Evolutionary conservation across 2,329 filamentous ascomycete species (phyloP).

Genomic region (Ophiosphaerella narmari): DNA sequence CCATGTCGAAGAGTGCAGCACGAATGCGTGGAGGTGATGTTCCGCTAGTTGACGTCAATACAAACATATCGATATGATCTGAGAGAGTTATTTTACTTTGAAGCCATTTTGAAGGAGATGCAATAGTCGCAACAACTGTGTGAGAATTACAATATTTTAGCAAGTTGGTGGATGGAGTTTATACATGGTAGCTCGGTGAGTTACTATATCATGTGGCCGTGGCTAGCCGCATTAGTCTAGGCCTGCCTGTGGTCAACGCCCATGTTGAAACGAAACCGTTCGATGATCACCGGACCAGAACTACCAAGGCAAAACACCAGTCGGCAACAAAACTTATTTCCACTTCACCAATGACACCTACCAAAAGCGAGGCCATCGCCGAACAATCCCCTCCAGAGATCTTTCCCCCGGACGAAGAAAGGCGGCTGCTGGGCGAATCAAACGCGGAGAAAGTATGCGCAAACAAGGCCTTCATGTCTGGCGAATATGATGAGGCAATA

Average conservation of each 20-base stretch:
- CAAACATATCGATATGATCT: background rate
- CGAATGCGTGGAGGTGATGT: slow-evolving; percentile 69
- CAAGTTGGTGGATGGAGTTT: too few species aligned
- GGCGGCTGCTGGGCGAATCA: slow-evolving; percentile 69
- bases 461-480: slow-evolving; percentile 76
- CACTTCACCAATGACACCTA: too few species aligned
- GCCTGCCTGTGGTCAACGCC: background rate
- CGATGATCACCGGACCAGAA: too few species aligned
- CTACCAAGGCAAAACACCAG: too few species aligned
- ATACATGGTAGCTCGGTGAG: too few species aligned
- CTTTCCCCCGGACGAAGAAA: slow-evolving; percentile 40
- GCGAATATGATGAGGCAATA: slow-evolving; percentile 77
- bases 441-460: slow-evolving; percentile 74
- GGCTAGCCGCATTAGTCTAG: background rate
- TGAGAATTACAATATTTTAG: too few species aligned
- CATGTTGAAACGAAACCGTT: too few species aligned
- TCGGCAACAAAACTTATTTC: too few species aligned
- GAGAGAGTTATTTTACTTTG: slow-evolving; percentile 9
- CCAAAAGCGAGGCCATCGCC: too few species aligned
- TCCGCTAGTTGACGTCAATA: slow-evolving; percentile 10
- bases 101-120: slow-evolving; percentile 11
- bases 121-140: too few species aligned
- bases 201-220: slow-evolving; percentile 4
- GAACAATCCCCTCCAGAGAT: slow-evolving; percentile 23
- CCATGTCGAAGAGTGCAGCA: slow-evolving; percentile 98